Conservation (phyloP, 495 filamentous ascomycete species). For the Penicillium coprophilum region DNA sequence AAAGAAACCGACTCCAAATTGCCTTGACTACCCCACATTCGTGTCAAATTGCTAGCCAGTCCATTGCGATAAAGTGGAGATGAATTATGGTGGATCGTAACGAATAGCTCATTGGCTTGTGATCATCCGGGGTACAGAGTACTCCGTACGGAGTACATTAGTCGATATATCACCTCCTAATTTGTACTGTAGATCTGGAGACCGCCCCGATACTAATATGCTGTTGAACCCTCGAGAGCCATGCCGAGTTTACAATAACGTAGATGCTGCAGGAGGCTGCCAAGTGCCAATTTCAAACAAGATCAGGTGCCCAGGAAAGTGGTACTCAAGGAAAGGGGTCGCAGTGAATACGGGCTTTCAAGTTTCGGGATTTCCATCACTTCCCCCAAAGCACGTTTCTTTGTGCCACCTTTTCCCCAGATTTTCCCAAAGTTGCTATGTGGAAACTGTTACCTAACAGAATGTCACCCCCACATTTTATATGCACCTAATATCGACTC, state of each 20-base stretch:
- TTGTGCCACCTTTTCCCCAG: slow-evolving; percentile 26
- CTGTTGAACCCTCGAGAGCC: too few species aligned
- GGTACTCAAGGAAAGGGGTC: neutral
- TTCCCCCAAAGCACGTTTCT: neutral
- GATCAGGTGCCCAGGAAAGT: neutral
- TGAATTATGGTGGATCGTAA: neutral
- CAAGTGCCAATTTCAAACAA: neutral
- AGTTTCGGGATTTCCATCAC: too few species aligned
- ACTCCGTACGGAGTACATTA: neutral
- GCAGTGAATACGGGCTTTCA: too few species aligned
- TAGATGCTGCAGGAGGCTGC: neutral
- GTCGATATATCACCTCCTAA: neutral
- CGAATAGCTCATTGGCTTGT: neutral
- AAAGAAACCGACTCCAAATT: neutral
- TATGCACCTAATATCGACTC: slow-evolving; percentile 10
- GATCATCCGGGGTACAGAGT: neutral
- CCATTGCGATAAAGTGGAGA: neutral
- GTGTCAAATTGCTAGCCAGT: neutral
- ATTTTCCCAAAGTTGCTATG: slow-evolving; percentile 17
- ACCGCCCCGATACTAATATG: neutral
- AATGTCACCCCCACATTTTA: slow-evolving; percentile 32
- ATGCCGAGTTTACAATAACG: neutral
- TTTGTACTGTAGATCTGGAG: neutral
- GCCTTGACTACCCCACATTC: neutral
- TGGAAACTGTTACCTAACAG: slow-evolving; percentile 43